phyloP scores from a whole-genome alignment of 768 basidiomycete species.

The Boletus sp. region DNA sequence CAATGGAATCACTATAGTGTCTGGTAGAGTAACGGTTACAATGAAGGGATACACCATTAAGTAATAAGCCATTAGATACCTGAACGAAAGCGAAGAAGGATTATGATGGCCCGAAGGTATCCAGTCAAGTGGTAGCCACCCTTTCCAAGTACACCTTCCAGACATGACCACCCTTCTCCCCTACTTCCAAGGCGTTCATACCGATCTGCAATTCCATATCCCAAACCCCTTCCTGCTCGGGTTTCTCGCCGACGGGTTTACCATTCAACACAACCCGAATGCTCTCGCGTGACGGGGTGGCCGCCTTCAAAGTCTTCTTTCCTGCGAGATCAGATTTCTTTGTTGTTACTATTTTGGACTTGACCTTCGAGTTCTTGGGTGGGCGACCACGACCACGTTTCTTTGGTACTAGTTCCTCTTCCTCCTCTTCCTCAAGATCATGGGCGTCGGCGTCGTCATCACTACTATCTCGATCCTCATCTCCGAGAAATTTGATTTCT shows the following conservation, averaged over 20 bases:
- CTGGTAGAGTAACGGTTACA: slow-evolving; percentile 27
- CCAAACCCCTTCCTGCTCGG: slow-evolving; percentile 55
- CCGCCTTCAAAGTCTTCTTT: slow-evolving; percentile 45
- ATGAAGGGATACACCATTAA: slow-evolving; percentile 30
- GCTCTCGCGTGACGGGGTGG: slow-evolving; percentile 38
- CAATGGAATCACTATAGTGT: slow-evolving; percentile 14
- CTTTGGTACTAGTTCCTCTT: slow-evolving; percentile 35
- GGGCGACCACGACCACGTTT: slow-evolving; percentile 41
- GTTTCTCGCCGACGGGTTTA: slow-evolving; percentile 41
- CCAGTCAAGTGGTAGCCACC: slow-evolving; percentile 22
- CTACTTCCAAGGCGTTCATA: slow-evolving; percentile 63
- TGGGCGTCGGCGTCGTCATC: slow-evolving; percentile 48
- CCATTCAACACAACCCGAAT: slow-evolving; percentile 68
- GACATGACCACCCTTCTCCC: slow-evolving; percentile 62
- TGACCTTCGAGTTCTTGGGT: slow-evolving; percentile 32
- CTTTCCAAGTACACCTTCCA: slow-evolving; percentile 72
- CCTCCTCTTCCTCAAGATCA: slow-evolving; percentile 45
- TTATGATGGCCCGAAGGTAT: slow-evolving; percentile 2
- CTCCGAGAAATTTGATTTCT: slow-evolving; percentile 51
- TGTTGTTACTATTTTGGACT: slow-evolving; percentile 30
- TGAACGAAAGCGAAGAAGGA: slow-evolving; percentile 8
- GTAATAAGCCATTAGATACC: slow-evolving; percentile 30
- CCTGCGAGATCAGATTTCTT: slow-evolving; percentile 35
- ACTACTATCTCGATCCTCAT: slow-evolving; percentile 58
- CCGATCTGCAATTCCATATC: slow-evolving; percentile 57